Conservation (phyloP, 768 basidiomycete species). For the Boletellus emodensis region DNA sequence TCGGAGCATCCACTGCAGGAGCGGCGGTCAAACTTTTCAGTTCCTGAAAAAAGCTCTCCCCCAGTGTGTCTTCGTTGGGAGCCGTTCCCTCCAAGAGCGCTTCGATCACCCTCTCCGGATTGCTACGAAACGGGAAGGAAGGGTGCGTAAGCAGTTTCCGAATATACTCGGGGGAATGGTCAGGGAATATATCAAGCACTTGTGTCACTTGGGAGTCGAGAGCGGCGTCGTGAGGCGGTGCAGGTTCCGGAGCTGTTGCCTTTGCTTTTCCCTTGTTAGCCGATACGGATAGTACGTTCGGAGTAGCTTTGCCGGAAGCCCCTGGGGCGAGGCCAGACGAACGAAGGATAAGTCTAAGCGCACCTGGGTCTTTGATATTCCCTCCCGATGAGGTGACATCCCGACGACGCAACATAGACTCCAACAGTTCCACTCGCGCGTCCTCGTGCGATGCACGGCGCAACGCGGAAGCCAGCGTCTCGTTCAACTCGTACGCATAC, state of each 20-base stretch:
- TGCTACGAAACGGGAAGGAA: constrained; percentile 45
- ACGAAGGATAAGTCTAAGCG: constrained; percentile 58
- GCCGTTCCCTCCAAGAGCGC: constrained; percentile 76
- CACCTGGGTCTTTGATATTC: constrained; percentile 44
- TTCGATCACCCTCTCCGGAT: constrained; percentile 59
- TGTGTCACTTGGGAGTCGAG: constrained; percentile 60
- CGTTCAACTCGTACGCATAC: constrained; percentile 56
- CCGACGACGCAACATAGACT: constrained; percentile 45
- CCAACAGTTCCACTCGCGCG: constrained; percentile 53
- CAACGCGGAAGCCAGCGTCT: constrained; percentile 44
- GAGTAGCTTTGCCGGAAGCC: constrained; percentile 17
- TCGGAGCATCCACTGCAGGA: constrained; percentile 16
- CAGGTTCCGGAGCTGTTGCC: constrained; percentile 15
- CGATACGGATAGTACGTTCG: constrained; percentile 27
- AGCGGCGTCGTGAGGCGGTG: constrained; percentile 33
- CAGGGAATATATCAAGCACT: constrained; percentile 74
- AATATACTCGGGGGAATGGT: constrained; percentile 54
- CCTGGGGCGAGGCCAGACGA: constrained; percentile 50
- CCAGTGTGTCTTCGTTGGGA: constrained; percentile 35
- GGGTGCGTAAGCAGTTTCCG: constrained; percentile 50
- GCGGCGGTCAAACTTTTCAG: not conserved
- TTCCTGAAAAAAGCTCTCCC: constrained; percentile 3
- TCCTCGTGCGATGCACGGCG: constrained; percentile 50
- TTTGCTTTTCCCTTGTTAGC: constrained; percentile 42
- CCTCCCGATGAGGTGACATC: constrained; percentile 18